These are phyloP conservation scores for Candida railenensis DNA, from an alignment of 805 yeast genomes.

Conservation along the genomic window DNA sequence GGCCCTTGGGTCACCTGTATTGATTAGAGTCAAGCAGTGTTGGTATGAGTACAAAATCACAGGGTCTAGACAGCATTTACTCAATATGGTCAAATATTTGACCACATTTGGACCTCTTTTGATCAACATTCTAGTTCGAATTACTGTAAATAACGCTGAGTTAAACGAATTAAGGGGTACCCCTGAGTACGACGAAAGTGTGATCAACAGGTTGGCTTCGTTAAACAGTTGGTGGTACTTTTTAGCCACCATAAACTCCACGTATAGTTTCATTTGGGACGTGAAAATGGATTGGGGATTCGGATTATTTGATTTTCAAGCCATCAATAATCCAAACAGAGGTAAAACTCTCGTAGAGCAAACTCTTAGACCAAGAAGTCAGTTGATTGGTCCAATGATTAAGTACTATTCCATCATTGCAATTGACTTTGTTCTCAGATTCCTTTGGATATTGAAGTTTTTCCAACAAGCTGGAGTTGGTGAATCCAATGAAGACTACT, in stretches of 20 bases:
- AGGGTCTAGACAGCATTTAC: slow-evolving; percentile 53
- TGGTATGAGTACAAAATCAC: slow-evolving; percentile 60
- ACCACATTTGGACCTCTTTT: slow-evolving; percentile 48
- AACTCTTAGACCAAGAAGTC: slow-evolving; percentile 18
- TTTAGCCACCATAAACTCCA: slow-evolving; percentile 57
- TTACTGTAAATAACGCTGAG: slow-evolving; percentile 1
- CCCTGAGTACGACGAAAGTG: slow-evolving; percentile 8
- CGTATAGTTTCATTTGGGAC: slow-evolving; percentile 88
- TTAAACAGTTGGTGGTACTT: slow-evolving; percentile 44
- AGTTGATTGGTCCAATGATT: slow-evolving; percentile 19
- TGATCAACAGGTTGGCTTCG: slow-evolving; percentile 14
- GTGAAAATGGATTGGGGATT: slow-evolving; percentile 85
- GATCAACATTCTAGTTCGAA: slow-evolving; percentile 25
- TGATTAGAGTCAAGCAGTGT: slow-evolving; percentile 84
- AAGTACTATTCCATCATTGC: slow-evolving; percentile 57
- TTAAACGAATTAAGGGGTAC: slow-evolving; percentile 11
- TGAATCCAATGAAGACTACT: slow-evolving; percentile 7
- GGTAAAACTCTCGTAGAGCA: slow-evolving; percentile 1
- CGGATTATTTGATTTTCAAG: slow-evolving; percentile 42
- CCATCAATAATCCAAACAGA: slow-evolving; percentile 7
- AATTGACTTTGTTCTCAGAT: slow-evolving; percentile 66
- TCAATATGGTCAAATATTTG: slow-evolving; percentile 74
- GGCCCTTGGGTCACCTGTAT: slow-evolving; percentile 54
- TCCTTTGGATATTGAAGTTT: slow-evolving; percentile 69
- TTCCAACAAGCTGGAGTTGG: slow-evolving; percentile 17